A percentile compares a stretch with the other conserved stretches of the same genome.
phyloP scores from a whole-genome alignment of 371 early-diverging fungal genomes.

The Nematocida homosporus region DNA sequence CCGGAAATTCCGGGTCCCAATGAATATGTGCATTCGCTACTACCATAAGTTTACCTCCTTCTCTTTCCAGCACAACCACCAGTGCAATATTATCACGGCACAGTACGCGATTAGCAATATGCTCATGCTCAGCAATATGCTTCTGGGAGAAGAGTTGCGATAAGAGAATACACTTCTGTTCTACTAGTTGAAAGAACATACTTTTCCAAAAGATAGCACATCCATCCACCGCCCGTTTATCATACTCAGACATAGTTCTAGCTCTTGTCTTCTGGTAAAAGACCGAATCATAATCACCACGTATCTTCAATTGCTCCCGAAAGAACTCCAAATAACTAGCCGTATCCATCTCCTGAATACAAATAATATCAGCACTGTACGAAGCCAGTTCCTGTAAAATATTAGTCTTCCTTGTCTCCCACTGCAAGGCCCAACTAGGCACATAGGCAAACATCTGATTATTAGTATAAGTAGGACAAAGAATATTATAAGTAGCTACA shows the following conservation, averaged over 20 bases:
- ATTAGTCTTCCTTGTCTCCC: constrained; percentile 84
- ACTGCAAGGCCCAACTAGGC: constrained; percentile 86
- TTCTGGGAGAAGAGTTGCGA: constrained; percentile 79
- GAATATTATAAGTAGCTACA: constrained; percentile 85
- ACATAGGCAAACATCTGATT: constrained; percentile 82
- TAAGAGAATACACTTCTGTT: constrained; percentile 79
- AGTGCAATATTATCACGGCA: constrained; percentile 91
- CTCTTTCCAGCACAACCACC: constrained; percentile 75
- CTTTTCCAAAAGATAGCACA: constrained; percentile 90
- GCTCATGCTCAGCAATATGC: constrained; percentile 79
- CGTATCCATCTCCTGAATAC: constrained; percentile 76
- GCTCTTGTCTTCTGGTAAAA: constrained; percentile 87
- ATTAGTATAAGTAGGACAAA: constrained; percentile 82
- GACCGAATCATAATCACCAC: constrained; percentile 75
- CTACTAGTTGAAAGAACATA: constrained; percentile 73
- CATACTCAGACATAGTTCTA: constrained; percentile 80
- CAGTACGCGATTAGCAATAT: constrained; percentile 80
- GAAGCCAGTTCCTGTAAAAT: constrained; percentile 79
- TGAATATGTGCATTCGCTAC: constrained; percentile 76
- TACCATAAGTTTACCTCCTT: constrained; percentile 69
- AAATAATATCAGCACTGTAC: constrained; percentile 83
- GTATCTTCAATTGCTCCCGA: constrained; percentile 69
- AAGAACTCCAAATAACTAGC: constrained; percentile 73
- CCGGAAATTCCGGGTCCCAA: constrained; percentile 73
- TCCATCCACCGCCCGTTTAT: constrained; percentile 83